Base-by-base conservation (phyloP, 2,329 filamentous ascomycete species). In the Claviceps sorghi region DNA sequence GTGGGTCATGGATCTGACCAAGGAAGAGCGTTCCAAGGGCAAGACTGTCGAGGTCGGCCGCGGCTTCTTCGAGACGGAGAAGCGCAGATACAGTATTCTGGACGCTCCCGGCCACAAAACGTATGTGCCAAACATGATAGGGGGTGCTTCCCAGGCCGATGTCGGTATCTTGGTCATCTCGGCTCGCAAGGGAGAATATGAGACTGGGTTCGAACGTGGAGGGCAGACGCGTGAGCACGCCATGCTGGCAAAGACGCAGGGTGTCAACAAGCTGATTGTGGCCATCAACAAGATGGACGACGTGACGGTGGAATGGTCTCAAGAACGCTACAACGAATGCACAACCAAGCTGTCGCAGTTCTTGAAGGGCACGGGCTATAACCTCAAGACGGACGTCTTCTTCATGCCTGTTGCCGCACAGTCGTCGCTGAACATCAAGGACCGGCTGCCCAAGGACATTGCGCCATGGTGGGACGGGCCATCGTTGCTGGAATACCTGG, bases 201-300 rank as follows among this genome's bases (percentile, higher is more conserved):
- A 98, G 72, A 97, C 93, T 36, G 93, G 93, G 49, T 98, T 98
- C 67, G 93, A 98, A 76, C 66, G 88, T 74, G 93, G 93, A 57
- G 91, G 93, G 40, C 93, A 98, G 70, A 98, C 93, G 51, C 82
- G 93, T 66, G 93, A 98, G 78, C 91, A 97, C 70, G 93, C 94
- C 53, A 88, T 98, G 76, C 78, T 98, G 65, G 94, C 94, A 60
- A 95, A 97, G 73, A 98, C 94, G 1, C 91, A 95, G 67, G 93
- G 93, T 70, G 93, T 98, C 55, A 95, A 95, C 77, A 96, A 96
- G 73, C 78, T 98, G 52, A 77, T 97, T 46, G 84, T 98, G 32
- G 93, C 79, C 51, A 90, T 96, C 66, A 98, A 98, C 80, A 98
- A 98, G 78, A 98, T 98, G 94, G 93, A 98, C 65, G 93, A 98